Percentiles rank a stretch among this genome's conserved stretches.
Evolutionary conservation across 129 eudicot species (phyloP).

Genomic region (Artemisia argyi): DNA sequence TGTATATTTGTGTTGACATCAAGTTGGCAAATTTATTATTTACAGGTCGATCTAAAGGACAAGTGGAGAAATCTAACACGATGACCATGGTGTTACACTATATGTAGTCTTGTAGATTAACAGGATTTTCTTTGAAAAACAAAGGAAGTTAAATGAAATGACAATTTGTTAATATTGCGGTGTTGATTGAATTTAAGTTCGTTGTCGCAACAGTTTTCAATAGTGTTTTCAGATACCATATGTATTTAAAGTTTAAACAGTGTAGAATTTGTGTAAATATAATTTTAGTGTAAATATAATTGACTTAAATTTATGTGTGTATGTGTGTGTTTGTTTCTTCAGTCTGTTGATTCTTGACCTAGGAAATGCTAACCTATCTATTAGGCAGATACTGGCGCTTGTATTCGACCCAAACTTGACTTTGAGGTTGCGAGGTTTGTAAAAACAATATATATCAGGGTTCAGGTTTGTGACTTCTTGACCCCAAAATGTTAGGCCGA

Average conservation of each 20-base stretch:
- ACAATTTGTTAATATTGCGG: constrained; percentile 3
- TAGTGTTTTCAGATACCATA: constrained; percentile 13
- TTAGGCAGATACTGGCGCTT: neutral
- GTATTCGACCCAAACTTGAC: neutral
- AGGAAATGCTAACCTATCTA: neutral
- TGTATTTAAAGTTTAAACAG: constrained; percentile 5
- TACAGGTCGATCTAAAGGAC: constrained; percentile 75
- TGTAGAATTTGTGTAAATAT: neutral
- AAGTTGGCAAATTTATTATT: constrained; percentile 13
- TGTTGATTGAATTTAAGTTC: neutral
- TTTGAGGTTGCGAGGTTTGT: neutral
- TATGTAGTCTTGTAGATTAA: constrained; percentile 12
- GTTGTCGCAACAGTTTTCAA: neutral
- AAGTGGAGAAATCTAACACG: constrained; percentile 74
- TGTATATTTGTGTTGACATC: constrained; percentile 7
- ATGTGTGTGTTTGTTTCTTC: neutral
- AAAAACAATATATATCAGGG: neutral
- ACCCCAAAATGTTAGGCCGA: constrained; percentile 1
- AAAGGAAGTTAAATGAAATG: constrained; percentile 23
- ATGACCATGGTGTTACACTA: neutral
- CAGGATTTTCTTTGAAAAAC: constrained; percentile 10
- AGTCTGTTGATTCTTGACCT: neutral
- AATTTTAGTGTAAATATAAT: neutral
- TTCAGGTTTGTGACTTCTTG: neutral
- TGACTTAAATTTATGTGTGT: neutral